Conservation (phyloP, 2,329 filamentous ascomycete genomes). For the Tolypocladium ovalisporum region DNA sequence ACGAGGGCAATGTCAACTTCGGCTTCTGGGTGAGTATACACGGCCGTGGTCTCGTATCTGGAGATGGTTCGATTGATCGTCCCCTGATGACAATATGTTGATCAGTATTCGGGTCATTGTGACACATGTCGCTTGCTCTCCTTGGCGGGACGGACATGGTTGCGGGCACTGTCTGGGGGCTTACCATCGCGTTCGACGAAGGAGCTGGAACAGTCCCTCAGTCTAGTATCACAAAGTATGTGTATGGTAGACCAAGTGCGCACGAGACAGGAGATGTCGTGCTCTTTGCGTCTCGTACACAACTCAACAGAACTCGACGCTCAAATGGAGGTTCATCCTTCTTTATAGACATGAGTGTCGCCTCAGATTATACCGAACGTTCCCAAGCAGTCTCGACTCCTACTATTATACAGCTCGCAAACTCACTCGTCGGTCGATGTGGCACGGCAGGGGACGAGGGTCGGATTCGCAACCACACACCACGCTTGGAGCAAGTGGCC, state of each 20-base stretch:
- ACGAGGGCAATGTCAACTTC: slow-evolving; percentile 58
- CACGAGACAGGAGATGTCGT: no score
- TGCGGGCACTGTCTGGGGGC: not conserved
- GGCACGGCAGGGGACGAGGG: slow-evolving; percentile 1
- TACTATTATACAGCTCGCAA: not conserved
- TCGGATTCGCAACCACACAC: slow-evolving; percentile 3
- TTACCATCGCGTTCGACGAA: not conserved
- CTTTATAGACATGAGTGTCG: not conserved
- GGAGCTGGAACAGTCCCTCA: no score
- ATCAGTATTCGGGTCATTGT: not conserved
- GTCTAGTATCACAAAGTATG: not conserved
- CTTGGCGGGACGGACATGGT: not conserved
- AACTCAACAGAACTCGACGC: not conserved
- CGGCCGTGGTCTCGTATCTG: slow-evolving; percentile 47
- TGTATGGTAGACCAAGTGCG: not conserved
- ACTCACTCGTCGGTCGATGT: not conserved
- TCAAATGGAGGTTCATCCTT: not conserved
- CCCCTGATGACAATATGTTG: slow-evolving; percentile 23
- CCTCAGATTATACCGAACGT: not conserved
- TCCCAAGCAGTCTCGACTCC: not conserved
- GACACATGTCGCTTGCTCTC: not conserved
- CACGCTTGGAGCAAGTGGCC: not conserved
- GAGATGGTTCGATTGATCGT: slow-evolving; percentile 17
- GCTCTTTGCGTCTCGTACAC: not conserved
- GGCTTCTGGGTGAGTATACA: slow-evolving; percentile 48